Conservation (phyloP, 768 basidiomycete genomes). For the Xerocomellus intermedius region DNA sequence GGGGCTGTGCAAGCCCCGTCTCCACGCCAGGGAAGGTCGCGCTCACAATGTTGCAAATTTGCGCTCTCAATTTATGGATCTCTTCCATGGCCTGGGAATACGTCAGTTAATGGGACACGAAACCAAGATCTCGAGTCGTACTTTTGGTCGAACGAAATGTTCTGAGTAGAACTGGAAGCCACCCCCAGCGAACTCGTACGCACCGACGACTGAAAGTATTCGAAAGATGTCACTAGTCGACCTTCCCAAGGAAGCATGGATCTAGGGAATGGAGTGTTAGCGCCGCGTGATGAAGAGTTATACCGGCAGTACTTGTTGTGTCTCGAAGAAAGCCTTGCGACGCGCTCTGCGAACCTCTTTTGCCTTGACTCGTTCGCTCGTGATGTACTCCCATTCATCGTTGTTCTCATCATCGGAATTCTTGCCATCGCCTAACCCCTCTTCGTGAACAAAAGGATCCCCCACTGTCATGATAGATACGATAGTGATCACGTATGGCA, state of each 20-base stretch:
- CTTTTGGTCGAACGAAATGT: slow-evolving; percentile 91
- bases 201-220: slow-evolving; percentile 90
- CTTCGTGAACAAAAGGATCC: slow-evolving; percentile 91
- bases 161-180: slow-evolving; percentile 77
- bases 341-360: slow-evolving; percentile 60
- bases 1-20: slow-evolving; percentile 57
- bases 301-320: slow-evolving; percentile 60
- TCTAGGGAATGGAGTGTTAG: slow-evolving; percentile 39
- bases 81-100: slow-evolving; percentile 89
- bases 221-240: slow-evolving; percentile 85
- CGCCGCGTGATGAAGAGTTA: not conserved
- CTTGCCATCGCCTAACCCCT: slow-evolving; percentile 50
- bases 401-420: slow-evolving; percentile 38
- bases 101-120: not conserved
- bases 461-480: slow-evolving; percentile 93
- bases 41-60: slow-evolving; percentile 82
- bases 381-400: slow-evolving; percentile 43
- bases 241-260: slow-evolving; percentile 76
- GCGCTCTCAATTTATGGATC: slow-evolving; percentile 90
- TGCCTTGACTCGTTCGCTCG: slow-evolving; percentile 43
- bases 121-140: slow-evolving; percentile 30
- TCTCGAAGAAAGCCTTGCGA: slow-evolving; percentile 78
- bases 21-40: slow-evolving; percentile 70
- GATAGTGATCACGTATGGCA: slow-evolving; percentile 88
- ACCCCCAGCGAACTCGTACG: slow-evolving; percentile 90